Conservation (phyloP, 2,329 filamentous ascomycete species). For the Talaromyces piceae region DNA sequence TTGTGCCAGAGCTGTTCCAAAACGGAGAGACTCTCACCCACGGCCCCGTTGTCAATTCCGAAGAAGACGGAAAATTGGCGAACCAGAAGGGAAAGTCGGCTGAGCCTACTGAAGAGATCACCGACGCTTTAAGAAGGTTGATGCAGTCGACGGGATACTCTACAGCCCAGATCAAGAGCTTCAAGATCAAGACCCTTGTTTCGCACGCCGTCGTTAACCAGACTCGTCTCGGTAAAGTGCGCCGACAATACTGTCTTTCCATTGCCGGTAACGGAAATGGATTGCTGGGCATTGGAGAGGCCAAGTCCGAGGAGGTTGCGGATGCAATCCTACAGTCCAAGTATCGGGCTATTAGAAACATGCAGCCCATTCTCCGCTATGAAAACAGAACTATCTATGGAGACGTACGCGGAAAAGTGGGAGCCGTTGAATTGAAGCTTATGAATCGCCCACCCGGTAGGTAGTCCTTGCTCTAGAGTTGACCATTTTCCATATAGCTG, state of each 20-base stretch:
- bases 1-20: slow-evolving; percentile 47
- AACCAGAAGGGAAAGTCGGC: slow-evolving; percentile 18
- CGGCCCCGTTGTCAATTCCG: slow-evolving; percentile 15
- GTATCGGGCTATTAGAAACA: slow-evolving; percentile 78
- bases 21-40: slow-evolving; percentile 29
- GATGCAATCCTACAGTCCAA: slow-evolving; percentile 65
- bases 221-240: slow-evolving; percentile 91
- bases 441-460: slow-evolving; percentile 80
- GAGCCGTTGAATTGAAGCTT: slow-evolving; percentile 77
- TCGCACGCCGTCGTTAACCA: slow-evolving; percentile 74
- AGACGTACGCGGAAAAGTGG: slow-evolving; percentile 73
- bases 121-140: slow-evolving; percentile 41
- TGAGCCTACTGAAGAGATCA: slow-evolving; percentile 24
- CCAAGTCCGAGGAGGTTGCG: slow-evolving; percentile 69
- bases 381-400: slow-evolving; percentile 90
- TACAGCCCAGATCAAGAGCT: slow-evolving; percentile 37
- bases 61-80: slow-evolving; percentile 21
- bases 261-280: slow-evolving; percentile 85
- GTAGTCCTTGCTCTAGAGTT: slow-evolving; percentile 21
- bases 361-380: slow-evolving; percentile 86
- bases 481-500: slow-evolving; percentile 1
- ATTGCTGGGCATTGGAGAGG: slow-evolving; percentile 79
- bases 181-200: slow-evolving; percentile 68
- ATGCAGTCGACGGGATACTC: slow-evolving; percentile 51
- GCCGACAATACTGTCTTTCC: slow-evolving; percentile 64